Evolutionary conservation across 2,329 filamentous ascomycete genomes (phyloP), one percentile per base, ranked within the genome.

Genomic region (Aspergillus jensenii): DNA sequence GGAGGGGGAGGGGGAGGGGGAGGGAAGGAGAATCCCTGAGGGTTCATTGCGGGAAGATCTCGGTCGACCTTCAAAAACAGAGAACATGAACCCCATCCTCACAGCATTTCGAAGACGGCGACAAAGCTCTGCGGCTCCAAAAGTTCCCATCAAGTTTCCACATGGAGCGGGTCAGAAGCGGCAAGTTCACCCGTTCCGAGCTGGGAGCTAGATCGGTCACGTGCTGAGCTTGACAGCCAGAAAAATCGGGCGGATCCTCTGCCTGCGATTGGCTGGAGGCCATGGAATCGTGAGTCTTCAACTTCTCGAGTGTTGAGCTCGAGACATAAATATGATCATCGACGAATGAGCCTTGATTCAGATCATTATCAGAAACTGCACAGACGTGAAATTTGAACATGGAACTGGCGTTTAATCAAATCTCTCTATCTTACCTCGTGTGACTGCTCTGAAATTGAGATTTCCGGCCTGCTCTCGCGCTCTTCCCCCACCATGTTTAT

Each of bases 21-120:
- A 58, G 78, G 77, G 62, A 79, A 80, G 43, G 77, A 74, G 65
- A 79, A 79, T 25, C 73, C 74, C 67, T 77, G 72, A 52, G 75
- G 69, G 64, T 67, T 72, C 74, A 77, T 77, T 54, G 55, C 68
- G 62, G 59, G 62, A 64, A 55, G 56, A 63, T 61, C 62, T 61
- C 53, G 60, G 55, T 53, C 50, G 61, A 62, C 59, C 66, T 70
- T 67, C 60, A 40, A 61, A 62, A 61, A 63, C 53, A 64, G 55
- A 65, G 61, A 65, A 55, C 60, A 62, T 64, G 48, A 56, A 62
- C 61, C 52, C 66, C 66, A 65, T 67, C 61, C 60, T 69, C 65
- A 66, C 61, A 62, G 52, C 68, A 69, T 68, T 54, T 54, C 60
- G 57, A 55, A 49, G 52, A 52, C 41, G 46, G 44, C 52, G 40